Base-by-base conservation (phyloP, 169 alveolate genomes). In the Amoebophrya sp. region DNA sequence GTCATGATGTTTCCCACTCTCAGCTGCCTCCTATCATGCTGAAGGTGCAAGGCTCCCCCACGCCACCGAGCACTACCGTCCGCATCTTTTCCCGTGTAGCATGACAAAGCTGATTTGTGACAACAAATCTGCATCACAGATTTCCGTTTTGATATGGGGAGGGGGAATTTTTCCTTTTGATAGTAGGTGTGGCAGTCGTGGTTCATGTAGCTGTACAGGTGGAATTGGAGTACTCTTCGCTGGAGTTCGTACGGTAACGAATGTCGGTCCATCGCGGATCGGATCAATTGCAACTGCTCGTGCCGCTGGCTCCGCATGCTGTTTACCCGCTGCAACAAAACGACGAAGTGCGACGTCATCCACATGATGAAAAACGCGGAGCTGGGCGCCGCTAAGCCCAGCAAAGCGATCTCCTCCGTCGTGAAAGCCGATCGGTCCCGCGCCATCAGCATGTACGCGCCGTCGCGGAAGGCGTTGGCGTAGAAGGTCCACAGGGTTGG, bases 241-340 rank as follows among this genome's bases (percentile, higher is more conserved):
- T n/a, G 83, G 32, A 66, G 35, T 25, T 66, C 83, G 35, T 7
- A 66, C 83, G 83, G 83, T 25, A 66, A 25, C 35, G 38, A 2
- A 25, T 66, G 83, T 1, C 83, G 83, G 35, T 66, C 83, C 83
- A 66, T 66, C 83, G 83, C 83, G 38, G 83, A 66, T 7, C 83
- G 83, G 83, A 66, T 66, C 83, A 66, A 25, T 25, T 66, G 83
- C 39, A 66, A 25, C 35, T 66, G 83, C 35, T 66, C 83, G 83
- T 66, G 83, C 35, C 83, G 29, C 35, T 66, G 83, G 38, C 39
- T 25, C 35, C 83, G 83, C 83, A 66, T 66, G 38, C 32, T 7
- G 7, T 25, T 25, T 2, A 66, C 18, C 35, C 83, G 29, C 35
- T 7, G 32, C 35, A 66, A n/a, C 35, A 66, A 66, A 66, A 66